Evolutionary conservation across 768 basidiomycete genomes (phyloP), one percentile per base, ranked within the genome.

Genomic region (Russula foetens): DNA sequence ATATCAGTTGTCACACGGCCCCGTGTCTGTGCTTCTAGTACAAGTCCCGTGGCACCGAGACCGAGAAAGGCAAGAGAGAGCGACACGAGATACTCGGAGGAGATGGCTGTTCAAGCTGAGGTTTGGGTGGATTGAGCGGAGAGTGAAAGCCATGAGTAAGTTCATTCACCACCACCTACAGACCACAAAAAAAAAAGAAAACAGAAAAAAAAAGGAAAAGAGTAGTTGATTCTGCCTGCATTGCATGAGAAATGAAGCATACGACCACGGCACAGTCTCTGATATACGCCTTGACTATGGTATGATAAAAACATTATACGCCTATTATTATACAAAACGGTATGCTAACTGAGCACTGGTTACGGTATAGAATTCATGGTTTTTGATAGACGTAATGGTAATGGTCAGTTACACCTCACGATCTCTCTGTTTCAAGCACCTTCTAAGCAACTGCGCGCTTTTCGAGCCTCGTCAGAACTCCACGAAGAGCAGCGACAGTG

Each of bases 401-500:
- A 4, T 21, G 26, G 17, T 12, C 23, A 35, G 41, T 41, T 44
- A 7, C 17, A 24, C 33, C 29, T 2, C 4, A 12, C 6, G 9
- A 7, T 11, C 35, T 11, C 44, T 45, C 44, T 46, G 21, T 7
- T 60, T 15, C 14, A 28, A 33, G 29, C 23, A 31, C 48, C 26
- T 19, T 43, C 15, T 24, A 15, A 33, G 35, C 50, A 51, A 46
- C 17, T 52, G 12, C 28, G 7, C 44, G 56, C 38, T 9, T 52
- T 26, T 52, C n/a, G 17, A 24, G 26, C n/a, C 47, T 70, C 21
- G 77, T 65, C 57, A 81, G 69, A 26, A 43, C 21, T 3, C 71
- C 75, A 35, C 68, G 71, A 41, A 85, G 72, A 39, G 69, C 69
- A 7, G 71, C 67, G 17, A 78, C 75, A 8, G 72, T 74, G 3